Evolutionary conservation across 2,329 filamentous ascomycete species (phyloP), one percentile per base, ranked within the genome.

Genomic region (Monilinia vaccinii-corymbosi): DNA sequence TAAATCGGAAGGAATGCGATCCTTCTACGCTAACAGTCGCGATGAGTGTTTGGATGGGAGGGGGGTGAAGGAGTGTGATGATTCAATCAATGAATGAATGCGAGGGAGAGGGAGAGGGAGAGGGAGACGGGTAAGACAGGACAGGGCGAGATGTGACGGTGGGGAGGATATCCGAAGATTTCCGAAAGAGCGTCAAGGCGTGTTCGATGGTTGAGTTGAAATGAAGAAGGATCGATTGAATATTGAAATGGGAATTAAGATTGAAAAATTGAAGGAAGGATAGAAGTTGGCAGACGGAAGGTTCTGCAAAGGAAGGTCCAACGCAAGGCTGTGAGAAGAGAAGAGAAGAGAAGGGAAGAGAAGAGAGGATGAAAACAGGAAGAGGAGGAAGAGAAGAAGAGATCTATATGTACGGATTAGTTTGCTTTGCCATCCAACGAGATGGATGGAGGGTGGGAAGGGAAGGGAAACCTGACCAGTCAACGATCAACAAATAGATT

Each of bases 21-120:
- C 36, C 47, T 55, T 31, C 28, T 38, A 31, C 13, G 9, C 40
- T 55, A 59, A 45, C 21, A 47, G 45, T 59, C 48, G 38, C 48
- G 38, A 59, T 53, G 57, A 59, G 8, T 47, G 40, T 47, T 14
- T 59, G 32, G 57, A 38, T 38, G 21, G 28, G 34, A 23, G 46
- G 38, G 18, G 1, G 47, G 28, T 36, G 47, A 55, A 34, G 16
- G 60, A 65, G 40, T 62, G 53, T 60, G 49, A 14, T 51, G 58
- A 64, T 64, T 67, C 64, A 66, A 64, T 65, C 64, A 65, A 64
- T 65, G 65, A 64, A 64, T 65, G 65, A 64, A 66, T 61, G 60
- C 46, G 48, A 60, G 57, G 57, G 55, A 58, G 16, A 51, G 50
- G 34, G 23, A 40, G 38, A 11, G 51, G 25, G 28, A 42, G 25